These are phyloP conservation scores for Zygoascus flipseniorum DNA, from an alignment of 805 yeast species.

Conservation along the genomic window DNA sequence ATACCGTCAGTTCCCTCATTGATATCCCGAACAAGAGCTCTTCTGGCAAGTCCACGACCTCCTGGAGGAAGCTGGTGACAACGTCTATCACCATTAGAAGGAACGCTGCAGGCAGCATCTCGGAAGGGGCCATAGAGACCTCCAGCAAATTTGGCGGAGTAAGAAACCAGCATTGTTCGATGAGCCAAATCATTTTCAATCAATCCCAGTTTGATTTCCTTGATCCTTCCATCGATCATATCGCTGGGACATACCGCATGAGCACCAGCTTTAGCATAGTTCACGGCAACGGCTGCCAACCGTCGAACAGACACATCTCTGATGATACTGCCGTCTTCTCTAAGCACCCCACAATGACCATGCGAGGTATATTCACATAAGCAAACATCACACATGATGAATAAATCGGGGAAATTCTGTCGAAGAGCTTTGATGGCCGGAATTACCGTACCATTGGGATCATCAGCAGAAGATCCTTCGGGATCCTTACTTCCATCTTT, in stretches of 20 bases:
- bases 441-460: conserved; percentile 93
- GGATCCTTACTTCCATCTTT: conserved; percentile 69
- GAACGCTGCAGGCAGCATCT: conserved; percentile 92
- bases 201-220: conserved; percentile 78
- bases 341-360: conserved; percentile 94
- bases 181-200: conserved; percentile 78
- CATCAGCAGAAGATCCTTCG: conserved; percentile 86
- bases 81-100: conserved; percentile 84
- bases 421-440: conserved; percentile 59
- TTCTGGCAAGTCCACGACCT: conserved; percentile 86
- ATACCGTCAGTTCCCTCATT: conserved; percentile 93
- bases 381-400: conserved; percentile 90
- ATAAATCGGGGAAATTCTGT: conserved; percentile 67
- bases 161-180: conserved; percentile 81
- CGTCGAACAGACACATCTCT: conserved; percentile 68
- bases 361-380: conserved; percentile 93
- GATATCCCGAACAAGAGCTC: conserved; percentile 82
- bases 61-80: conserved; percentile 90
- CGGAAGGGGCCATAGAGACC: conserved; percentile 93
- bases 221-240: conserved; percentile 93
- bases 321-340: conserved; percentile 79
- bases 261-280: conserved; percentile 94
- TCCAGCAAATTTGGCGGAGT: conserved; percentile 90
- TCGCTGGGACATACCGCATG: conserved; percentile 94
- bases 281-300: conserved; percentile 89